Evolutionary conservation across 2,329 filamentous ascomycete species (phyloP).

Genomic region (Tolypocladium guangdongense): DNA sequence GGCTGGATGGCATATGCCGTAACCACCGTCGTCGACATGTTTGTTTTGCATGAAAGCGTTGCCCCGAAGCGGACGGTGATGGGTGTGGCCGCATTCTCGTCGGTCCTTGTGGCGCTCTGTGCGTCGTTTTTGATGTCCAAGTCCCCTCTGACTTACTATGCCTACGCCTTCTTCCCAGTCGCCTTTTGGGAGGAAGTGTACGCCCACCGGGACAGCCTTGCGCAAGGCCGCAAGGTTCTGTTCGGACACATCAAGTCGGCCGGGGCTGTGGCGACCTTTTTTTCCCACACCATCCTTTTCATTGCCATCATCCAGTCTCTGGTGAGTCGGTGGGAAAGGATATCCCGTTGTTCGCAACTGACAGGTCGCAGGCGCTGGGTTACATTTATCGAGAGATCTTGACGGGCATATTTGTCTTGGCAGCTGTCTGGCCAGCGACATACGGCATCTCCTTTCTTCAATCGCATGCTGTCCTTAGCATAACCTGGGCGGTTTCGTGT

Average conservation of each 20-base stretch:
- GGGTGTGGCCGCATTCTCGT: slow-evolving; percentile 59
- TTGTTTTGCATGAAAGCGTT: slow-evolving; percentile 65
- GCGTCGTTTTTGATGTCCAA: slow-evolving; percentile 69
- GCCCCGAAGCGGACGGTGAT: slow-evolving; percentile 50
- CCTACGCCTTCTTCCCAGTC: slow-evolving; percentile 84
- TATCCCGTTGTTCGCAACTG: slow-evolving; percentile 1
- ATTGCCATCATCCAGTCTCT: slow-evolving; percentile 69
- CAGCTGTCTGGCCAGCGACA: slow-evolving; percentile 63
- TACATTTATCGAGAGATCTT: slow-evolving; percentile 88
- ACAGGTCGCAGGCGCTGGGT: slow-evolving; percentile 57
- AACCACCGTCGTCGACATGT: slow-evolving; percentile 77
- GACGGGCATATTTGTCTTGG: slow-evolving; percentile 67
- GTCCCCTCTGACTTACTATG: slow-evolving; percentile 77
- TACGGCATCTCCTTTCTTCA: slow-evolving; percentile 65
- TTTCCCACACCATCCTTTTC: slow-evolving; percentile 55
- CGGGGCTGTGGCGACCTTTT: slow-evolving; percentile 45
- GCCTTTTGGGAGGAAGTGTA: slow-evolving; percentile 96
- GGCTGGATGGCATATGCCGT: slow-evolving; percentile 93
- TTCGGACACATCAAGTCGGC: slow-evolving; percentile 57
- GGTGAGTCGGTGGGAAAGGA: slow-evolving; percentile 33
- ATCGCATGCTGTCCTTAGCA: slow-evolving; percentile 50
- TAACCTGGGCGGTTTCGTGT: slow-evolving; percentile 68
- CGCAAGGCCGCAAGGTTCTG: slow-evolving; percentile 54
- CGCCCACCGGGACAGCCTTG: slow-evolving; percentile 59
- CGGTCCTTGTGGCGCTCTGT: slow-evolving; percentile 63